Conservation (phyloP, 805 yeast species). For the Candida multigemmis region DNA sequence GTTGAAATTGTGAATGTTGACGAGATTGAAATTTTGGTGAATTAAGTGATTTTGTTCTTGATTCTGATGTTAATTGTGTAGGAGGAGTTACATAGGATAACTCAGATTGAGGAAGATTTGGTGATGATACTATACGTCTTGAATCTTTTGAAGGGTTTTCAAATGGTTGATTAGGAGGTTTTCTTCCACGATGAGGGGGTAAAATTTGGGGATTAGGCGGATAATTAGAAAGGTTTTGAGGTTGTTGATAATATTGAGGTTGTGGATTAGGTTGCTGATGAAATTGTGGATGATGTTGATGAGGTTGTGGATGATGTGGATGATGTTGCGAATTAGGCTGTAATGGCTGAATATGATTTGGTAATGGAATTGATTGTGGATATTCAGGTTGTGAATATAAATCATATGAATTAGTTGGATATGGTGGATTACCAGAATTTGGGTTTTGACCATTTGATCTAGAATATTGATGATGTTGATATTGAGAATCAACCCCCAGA, state of each 20-base stretch:
- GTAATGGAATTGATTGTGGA: too few species aligned
- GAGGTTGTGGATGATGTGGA: slow-evolving; percentile 9
- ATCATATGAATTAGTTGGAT: too few species aligned
- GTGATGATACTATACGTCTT: slow-evolving; percentile 23
- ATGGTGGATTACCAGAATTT: too few species aligned
- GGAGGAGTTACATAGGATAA: slow-evolving; percentile 1
- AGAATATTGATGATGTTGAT: too few species aligned
- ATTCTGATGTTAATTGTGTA: slow-evolving; percentile 5
- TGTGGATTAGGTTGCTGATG: slow-evolving; percentile 2
- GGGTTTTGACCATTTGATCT: too few species aligned
- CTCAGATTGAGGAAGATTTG: slow-evolving; percentile 7
- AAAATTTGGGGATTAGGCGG: slow-evolving; percentile 5
- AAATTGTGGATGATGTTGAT: slow-evolving; percentile 5
- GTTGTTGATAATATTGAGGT: slow-evolving; percentile 3
- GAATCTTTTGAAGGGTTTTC: slow-evolving; percentile 4
- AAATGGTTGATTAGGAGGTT: slow-evolving; percentile 5
- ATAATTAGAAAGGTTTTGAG: slow-evolving; percentile 2
- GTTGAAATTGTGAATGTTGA: slow-evolving; percentile 3
- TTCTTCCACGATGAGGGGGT: slow-evolving; percentile 9
- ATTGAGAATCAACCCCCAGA: too few species aligned
- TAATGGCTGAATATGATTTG: slow-evolving; percentile 1
- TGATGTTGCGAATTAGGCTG: slow-evolving; percentile 2
- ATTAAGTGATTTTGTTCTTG: slow-evolving; percentile 20
- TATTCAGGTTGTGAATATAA: too few species aligned
- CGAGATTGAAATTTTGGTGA: slow-evolving; percentile 4